Conservation (phyloP, 177 flowering plant genomes). For the Vitis hybrid region DNA sequence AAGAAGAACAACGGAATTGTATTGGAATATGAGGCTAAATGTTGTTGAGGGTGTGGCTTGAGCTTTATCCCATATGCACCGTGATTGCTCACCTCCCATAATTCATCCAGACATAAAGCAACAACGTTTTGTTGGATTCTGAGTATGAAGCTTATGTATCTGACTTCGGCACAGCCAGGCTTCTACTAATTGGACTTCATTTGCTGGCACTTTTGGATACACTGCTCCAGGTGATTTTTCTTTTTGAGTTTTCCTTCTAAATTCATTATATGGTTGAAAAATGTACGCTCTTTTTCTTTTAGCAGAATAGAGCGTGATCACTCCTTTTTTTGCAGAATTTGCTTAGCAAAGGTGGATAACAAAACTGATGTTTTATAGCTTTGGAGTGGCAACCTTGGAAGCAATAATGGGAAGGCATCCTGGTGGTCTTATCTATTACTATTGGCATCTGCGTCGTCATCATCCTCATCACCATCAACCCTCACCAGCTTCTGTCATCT, state of each 20-base stretch:
- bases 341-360: slow-evolving; percentile 16
- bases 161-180: slow-evolving; percentile 10
- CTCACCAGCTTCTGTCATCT: neutral
- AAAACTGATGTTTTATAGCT: slow-evolving; percentile 21
- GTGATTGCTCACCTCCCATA: slow-evolving; percentile 19
- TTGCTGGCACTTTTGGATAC: slow-evolving; percentile 25
- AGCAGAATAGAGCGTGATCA: no score
- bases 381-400: slow-evolving; percentile 18
- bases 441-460: neutral
- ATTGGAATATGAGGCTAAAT: slow-evolving; percentile 16
- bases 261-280: no score
- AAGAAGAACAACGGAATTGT: slow-evolving; percentile 9
- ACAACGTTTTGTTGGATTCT: slow-evolving; percentile 10
- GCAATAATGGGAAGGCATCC: slow-evolving; percentile 23
- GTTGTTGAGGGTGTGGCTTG: slow-evolving; percentile 14
- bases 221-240: slow-evolving; percentile 18
- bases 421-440: slow-evolving; percentile 9
- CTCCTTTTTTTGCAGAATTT: slow-evolving; percentile 1
- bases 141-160: slow-evolving; percentile 20
- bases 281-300: no score
- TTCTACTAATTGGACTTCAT: slow-evolving; percentile 17
- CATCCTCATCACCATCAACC: neutral
- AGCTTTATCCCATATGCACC: slow-evolving; percentile 21
- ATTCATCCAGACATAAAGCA: slow-evolving; percentile 22
- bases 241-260: no score